A percentile compares a stretch with the other conserved stretches of the same genome.
phyloP scores from a whole-genome alignment of 306 rosid species.

The Trifolium dubium region DNA sequence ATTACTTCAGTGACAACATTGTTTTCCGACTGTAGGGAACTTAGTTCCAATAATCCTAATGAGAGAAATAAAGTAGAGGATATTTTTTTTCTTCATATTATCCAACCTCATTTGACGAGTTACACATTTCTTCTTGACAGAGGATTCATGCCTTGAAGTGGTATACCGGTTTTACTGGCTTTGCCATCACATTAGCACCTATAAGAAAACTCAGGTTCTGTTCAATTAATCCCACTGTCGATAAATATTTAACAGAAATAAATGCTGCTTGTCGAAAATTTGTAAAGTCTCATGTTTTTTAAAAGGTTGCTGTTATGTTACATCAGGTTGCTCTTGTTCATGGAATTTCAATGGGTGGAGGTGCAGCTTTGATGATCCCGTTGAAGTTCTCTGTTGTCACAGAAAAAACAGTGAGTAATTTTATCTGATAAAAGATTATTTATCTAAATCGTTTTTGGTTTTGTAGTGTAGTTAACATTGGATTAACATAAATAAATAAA shows the following conservation, averaged over 20 bases:
- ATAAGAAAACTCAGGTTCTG: conserved; percentile 83
- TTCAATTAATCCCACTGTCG: conserved; percentile 14
- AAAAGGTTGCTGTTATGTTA: conserved; percentile 13
- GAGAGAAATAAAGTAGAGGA: neutral
- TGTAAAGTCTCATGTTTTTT: conserved; percentile 12
- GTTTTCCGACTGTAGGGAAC: neutral
- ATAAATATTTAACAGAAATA: neutral
- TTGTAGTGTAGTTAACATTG: neutral
- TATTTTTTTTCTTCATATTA: neutral
- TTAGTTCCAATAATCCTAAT: neutral
- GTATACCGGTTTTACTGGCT: conserved; percentile 95
- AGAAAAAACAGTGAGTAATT: conserved; percentile 78
- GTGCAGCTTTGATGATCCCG: conserved; percentile 89
- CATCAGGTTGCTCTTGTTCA: conserved; percentile 82
- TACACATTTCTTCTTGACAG: conserved; percentile 55
- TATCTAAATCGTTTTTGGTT: neutral
- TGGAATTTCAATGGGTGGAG: conserved; percentile 99
- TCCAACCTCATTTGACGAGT: neutral
- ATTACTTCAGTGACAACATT: neutral
- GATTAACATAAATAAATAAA: conserved; percentile 14
- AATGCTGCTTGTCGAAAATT: conserved; percentile 1
- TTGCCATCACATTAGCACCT: conserved; percentile 83
- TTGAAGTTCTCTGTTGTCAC: conserved; percentile 89
- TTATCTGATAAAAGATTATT: conserved; percentile 36
- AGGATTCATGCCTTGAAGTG: conserved; percentile 86